Evolutionary conservation across 192 early-diverging fungal genomes (phyloP).

Genomic region (Powellomyces hirtus): DNA sequence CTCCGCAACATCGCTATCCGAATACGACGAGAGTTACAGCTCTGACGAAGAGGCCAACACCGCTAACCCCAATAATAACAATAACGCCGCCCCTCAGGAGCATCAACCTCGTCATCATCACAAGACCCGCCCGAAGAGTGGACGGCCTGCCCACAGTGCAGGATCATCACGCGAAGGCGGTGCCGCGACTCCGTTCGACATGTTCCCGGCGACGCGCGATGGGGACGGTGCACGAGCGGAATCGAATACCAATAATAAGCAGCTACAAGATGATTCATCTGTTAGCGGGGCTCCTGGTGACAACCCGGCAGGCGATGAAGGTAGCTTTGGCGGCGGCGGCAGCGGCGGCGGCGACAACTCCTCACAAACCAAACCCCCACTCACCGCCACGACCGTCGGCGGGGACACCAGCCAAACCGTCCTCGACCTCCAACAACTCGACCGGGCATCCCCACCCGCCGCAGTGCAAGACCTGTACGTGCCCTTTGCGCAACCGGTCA

Average conservation of each 20-base stretch:
- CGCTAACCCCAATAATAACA: background rate
- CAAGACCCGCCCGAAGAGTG: conserved; percentile 15
- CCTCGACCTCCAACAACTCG: conserved; percentile 1
- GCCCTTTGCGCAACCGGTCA: conserved; percentile 19
- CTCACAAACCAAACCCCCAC: background rate
- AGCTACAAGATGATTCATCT: too few relatives aligned
- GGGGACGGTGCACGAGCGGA: background rate
- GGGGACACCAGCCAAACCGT: background rate
- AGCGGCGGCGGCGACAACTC: background rate
- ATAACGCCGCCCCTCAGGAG: background rate
- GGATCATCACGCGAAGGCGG: background rate
- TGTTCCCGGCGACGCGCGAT: conserved; percentile 17
- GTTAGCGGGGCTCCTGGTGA: too few relatives aligned
- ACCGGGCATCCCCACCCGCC: background rate
- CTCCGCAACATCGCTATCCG: background rate
- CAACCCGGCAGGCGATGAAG: background rate
- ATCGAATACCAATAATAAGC: background rate
- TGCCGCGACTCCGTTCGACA: conserved; percentile 8
- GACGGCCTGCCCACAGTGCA: background rate
- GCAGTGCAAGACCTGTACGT: conserved; percentile 31
- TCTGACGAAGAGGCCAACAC: conserved; percentile 38
- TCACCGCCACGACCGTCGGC: background rate
- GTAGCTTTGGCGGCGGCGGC: background rate
- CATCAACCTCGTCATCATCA: background rate
- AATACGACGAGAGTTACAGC: conserved; percentile 31